A percentile compares a stretch with the other conserved stretches of the same genome.
Evolutionary conservation across 176 grass and related monocot species (phyloP).

Genomic region (Metroxylon sagu): DNA sequence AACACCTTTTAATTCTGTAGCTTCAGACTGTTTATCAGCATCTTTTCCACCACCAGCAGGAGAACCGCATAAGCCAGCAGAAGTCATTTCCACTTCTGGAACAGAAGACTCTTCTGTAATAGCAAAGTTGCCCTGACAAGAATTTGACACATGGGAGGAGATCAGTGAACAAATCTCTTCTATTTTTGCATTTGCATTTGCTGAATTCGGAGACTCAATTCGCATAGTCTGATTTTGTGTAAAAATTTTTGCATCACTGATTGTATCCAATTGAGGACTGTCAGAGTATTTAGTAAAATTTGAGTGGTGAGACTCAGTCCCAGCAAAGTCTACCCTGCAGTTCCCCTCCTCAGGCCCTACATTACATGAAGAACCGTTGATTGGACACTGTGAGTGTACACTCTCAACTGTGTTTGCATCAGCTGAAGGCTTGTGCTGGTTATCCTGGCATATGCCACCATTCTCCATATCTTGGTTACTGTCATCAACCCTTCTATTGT

Average conservation of each 20-base stretch:
- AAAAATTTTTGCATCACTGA: conserved; percentile 16
- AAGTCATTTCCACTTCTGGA: neutral
- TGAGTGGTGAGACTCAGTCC: conserved; percentile 7
- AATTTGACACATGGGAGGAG: neutral
- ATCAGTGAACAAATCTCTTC: conserved; percentile 5
- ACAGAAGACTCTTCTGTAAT: conserved; percentile 6
- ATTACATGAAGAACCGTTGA: neutral
- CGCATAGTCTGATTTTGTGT: conserved; percentile 15
- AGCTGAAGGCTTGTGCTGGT: conserved; percentile 8
- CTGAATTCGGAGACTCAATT: conserved; percentile 7
- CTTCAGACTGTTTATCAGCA: neutral
- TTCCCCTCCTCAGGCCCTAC: conserved; percentile 5
- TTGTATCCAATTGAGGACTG: conserved; percentile 9
- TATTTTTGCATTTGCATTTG: conserved; percentile 11
- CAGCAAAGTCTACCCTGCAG: conserved; percentile 1
- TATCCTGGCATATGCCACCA: conserved; percentile 1
- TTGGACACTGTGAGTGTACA: neutral
- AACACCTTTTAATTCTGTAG: conserved; percentile 1
- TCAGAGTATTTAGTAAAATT: conserved; percentile 6
- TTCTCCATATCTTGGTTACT: conserved; percentile 6
- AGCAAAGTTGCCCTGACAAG: neutral
- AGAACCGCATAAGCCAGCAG: conserved; percentile 5
- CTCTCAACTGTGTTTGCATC: neutral
- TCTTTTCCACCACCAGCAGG: neutral
- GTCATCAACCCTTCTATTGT: conserved; percentile 2